phyloP scores from a whole-genome alignment of 1,284 basidiomycete genomes.

The Ganoderma lingzhi region DNA sequence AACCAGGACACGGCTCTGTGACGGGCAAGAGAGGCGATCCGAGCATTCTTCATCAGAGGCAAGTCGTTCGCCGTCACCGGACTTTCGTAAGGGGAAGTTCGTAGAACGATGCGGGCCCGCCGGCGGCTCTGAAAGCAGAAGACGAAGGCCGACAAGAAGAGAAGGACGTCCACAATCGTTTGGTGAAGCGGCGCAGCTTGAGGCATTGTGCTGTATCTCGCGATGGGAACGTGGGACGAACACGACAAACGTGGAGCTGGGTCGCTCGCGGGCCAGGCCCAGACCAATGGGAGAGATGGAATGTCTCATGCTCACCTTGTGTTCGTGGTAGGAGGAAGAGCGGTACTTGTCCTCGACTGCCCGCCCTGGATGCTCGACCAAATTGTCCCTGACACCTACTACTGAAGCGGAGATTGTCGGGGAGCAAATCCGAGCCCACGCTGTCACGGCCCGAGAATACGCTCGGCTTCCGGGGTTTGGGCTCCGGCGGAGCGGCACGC shows the following conservation, averaged over 20 bases:
- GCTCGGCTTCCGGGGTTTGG: background rate
- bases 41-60: slow-evolving; percentile 23
- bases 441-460: slow-evolving; percentile 18
- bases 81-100: background rate
- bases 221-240: slow-evolving; percentile 22
- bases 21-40: slow-evolving; percentile 22
- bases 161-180: background rate
- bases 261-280: slow-evolving; percentile 3
- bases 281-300: slow-evolving; percentile 8
- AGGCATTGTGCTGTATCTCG: slow-evolving; percentile 10
- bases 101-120: slow-evolving; percentile 11
- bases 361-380: slow-evolving; percentile 17
- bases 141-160: slow-evolving; percentile 1
- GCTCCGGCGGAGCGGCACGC: background rate
- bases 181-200: slow-evolving; percentile 4
- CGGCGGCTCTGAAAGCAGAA: slow-evolving; percentile 19
- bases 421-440: slow-evolving; percentile 17
- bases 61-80: background rate
- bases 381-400: background rate
- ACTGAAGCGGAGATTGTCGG: slow-evolving; percentile 28
- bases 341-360: slow-evolving; percentile 22
- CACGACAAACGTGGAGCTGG: slow-evolving; percentile 11
- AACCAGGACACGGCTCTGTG: slow-evolving; percentile 16
- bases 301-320: slow-evolving; percentile 14
- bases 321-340: slow-evolving; percentile 22